Base-by-base conservation (phyloP, 1,139 yeast species). In the Candida sp. region DNA sequence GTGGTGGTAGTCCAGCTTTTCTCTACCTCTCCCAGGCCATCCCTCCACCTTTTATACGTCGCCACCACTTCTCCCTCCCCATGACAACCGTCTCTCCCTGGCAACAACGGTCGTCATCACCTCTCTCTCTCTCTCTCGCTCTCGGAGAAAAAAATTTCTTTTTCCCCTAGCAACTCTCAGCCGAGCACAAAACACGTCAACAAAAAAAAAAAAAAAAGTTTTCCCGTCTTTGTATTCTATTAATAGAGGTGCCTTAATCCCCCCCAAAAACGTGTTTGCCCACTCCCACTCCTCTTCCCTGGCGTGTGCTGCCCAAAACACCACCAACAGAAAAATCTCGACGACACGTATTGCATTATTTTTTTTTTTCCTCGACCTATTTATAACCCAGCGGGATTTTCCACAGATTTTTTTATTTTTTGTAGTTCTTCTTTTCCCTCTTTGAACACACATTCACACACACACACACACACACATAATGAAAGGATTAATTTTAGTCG, bases 401-500 rank as follows among this genome's bases (percentile, higher is more conserved):
- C 41, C 41, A 38, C 26, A 6, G 4, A 38, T 26, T 39, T 26
- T 26, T 39, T n/a, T 39, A 11, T 9, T 39, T 26, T 26, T 39
- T 27, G 5, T 26, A 25, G 11, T 26, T 39, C n/a, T n/a, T 26
- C 27, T 26, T n/a, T 39, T 39, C 27, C 42, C n/a, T 39, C 42
- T 39, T 39, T 39, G 42, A 39, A 25, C 42, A 26, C 27, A 39
- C 23, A 11, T 3, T 11, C 17, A 26, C n/a, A 5, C 37, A 33
- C 37, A 33, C 37, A 33, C 42, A 39, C 30, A 38, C n/a, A 38
- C 30, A 35, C 5, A 35, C 42, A 48, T 5, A 42, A 94, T 94
- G 99, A 94, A 94, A 83, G 99, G 98, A 70, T 86, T 94, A 75
- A 94, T 94, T 83, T 89, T 94, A 73, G 99, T 94, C 66, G 99